phyloP scores from a whole-genome alignment of 306 rosid genomes.

The Malus sieversii region DNA sequence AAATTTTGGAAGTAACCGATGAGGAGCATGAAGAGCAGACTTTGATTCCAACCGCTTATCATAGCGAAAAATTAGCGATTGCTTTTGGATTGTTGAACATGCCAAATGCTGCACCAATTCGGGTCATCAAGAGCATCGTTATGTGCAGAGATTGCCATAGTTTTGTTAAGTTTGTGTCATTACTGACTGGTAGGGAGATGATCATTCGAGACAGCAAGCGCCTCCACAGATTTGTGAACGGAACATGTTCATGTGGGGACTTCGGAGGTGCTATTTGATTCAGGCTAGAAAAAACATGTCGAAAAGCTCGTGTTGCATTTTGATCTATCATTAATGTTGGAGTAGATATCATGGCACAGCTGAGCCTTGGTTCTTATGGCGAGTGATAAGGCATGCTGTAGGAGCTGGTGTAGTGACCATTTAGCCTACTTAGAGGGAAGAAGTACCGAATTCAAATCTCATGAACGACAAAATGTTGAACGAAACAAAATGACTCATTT shows the following conservation, averaged over 20 bases:
- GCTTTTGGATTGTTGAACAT: slow-evolving; percentile 60
- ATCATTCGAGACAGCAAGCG: slow-evolving; percentile 63
- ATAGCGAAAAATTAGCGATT: slow-evolving; percentile 78
- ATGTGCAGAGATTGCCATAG: slow-evolving; percentile 83
- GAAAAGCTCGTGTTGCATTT: background rate
- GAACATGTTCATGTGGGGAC: slow-evolving; percentile 73
- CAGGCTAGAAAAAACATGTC: background rate
- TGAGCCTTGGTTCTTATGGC: background rate
- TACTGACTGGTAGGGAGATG: slow-evolving; percentile 58
- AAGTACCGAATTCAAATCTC: no score
- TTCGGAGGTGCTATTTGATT: slow-evolving; percentile 39
- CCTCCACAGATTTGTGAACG: slow-evolving; percentile 70
- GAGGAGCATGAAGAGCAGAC: slow-evolving; percentile 40
- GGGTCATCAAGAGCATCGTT: slow-evolving; percentile 57
- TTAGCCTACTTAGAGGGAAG: no score
- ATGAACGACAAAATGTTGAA: no score
- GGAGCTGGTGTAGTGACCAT: background rate
- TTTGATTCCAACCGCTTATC: slow-evolving; percentile 34
- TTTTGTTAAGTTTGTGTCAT: slow-evolving; percentile 49
- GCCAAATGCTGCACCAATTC: slow-evolving; percentile 42
- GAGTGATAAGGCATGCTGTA: background rate
- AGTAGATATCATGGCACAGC: background rate
- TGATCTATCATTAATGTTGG: background rate
- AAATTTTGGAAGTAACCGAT: slow-evolving; percentile 41
- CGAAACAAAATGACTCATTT: no score